Base-by-base conservation (phyloP, 2,329 filamentous ascomycete species). In the Setomelanomma holmii region DNA sequence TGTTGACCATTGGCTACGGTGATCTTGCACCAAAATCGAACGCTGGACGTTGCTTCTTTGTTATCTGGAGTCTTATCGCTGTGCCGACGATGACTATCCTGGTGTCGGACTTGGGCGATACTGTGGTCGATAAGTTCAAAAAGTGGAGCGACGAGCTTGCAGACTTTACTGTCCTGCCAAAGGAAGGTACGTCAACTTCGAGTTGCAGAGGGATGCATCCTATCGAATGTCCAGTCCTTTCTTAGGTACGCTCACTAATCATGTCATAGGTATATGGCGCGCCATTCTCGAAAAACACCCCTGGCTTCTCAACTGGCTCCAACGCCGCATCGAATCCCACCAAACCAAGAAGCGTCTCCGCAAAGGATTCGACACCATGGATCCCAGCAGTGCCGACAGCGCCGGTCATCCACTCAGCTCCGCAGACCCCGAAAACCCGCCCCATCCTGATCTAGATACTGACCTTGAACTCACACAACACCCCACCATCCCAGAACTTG, bases 41-140 rank as follows among this genome's bases (percentile, higher is more conserved):
- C 58, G 83, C 87, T 0, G 91, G 90, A 1, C 87, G 90, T 48
- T 86, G 90, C 0, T 96, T 96, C 71, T 97, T 96, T 65, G 90
- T 97, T n/a, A 87, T 96, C 49, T 97, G 93, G 93, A 90, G 88
- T 12, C 73, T 97, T 1, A 82, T 96, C 21, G 91, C 92, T 0
- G 81, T 96, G 3, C 93, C 93, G 0, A 93, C 90, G 2, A 93
- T 93, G 83, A 96, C 93, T 0, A 87, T 96, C 16, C 82, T 97
- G 11, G 65, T 75, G 8, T 67, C 61, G 0, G 66, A 75, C 47
- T 56, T 95, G 53, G 90, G 89, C 20, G 89, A 96, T 65, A 97
- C 93, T 0, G 83, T 96, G 17, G 87, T 96, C 11, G 76, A 77
- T 2, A 80, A 78, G 34, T 86, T 89, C 72, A 88, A 89, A 61